phyloP scores from a whole-genome alignment of 225 moss, liverwort and hornwort genomes.

The Anthoceros angustus region DNA sequence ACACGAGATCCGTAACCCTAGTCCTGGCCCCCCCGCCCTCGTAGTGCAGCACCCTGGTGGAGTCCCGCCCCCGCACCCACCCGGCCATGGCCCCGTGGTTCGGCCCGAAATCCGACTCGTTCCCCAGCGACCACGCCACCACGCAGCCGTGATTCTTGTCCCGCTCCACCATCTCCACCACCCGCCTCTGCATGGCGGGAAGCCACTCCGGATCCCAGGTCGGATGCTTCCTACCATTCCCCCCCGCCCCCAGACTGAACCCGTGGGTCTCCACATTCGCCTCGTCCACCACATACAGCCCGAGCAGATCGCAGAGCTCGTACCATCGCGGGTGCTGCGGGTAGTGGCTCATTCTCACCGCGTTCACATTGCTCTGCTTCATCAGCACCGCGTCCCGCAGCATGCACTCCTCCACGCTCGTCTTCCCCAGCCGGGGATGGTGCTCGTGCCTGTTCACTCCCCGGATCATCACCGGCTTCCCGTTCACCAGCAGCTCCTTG shows the following conservation, averaged over 20 bases:
- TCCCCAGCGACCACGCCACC: constrained; percentile 90
- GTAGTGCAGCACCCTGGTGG: constrained; percentile 71
- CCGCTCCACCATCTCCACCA: constrained; percentile 96
- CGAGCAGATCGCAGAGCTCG: constrained; percentile 90
- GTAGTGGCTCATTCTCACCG: constrained; percentile 91
- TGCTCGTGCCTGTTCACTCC: constrained; percentile 99
- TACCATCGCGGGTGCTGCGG: constrained; percentile 98
- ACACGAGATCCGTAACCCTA: constrained; percentile 81
- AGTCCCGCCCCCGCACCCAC: constrained; percentile 78
- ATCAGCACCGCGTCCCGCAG: constrained; percentile 85
- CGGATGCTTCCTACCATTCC: constrained; percentile 59
- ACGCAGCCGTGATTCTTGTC: constrained; percentile 96
- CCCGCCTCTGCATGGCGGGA: constrained; percentile 73
- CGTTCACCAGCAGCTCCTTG: constrained; percentile 85
- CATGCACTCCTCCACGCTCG: constrained; percentile 81
- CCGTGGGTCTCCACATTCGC: constrained; percentile 98
- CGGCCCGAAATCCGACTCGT: constrained; percentile 92
- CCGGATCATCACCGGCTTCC: constrained; percentile 71
- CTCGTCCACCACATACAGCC: constrained; percentile 88
- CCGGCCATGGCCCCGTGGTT: constrained; percentile 98
- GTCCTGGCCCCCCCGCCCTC: constrained; percentile 92
- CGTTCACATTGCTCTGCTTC: constrained; percentile 94
- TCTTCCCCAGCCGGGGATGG: constrained; percentile 88
- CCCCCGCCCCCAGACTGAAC: constrained; percentile 94
- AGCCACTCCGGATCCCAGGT: constrained; percentile 79